Conservation (phyloP, 2,329 filamentous ascomycete genomes). For the Microsporum canis region DNA sequence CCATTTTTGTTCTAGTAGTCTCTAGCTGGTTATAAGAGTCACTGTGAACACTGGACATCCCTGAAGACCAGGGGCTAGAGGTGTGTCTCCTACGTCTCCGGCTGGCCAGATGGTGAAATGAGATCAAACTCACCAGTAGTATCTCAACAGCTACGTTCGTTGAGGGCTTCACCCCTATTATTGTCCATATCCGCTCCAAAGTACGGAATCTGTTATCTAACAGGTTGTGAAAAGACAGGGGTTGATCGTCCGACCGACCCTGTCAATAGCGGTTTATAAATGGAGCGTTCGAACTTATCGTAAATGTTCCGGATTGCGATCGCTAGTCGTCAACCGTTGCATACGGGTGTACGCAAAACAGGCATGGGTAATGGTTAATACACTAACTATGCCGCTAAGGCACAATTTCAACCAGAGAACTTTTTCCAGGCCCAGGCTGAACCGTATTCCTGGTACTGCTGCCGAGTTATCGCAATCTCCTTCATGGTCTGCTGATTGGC, state of each 20-base stretch:
- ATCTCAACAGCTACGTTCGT: background rate
- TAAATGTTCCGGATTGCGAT: background rate
- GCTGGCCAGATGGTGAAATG: too few relatives aligned
- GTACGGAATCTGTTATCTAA: background rate
- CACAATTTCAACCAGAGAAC: constrained; percentile 39
- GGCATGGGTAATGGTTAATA: background rate
- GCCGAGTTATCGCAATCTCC: constrained; percentile 63
- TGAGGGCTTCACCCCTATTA: background rate
- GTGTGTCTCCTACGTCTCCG: too few relatives aligned
- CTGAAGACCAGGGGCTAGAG: too few relatives aligned
- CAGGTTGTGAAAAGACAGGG: background rate
- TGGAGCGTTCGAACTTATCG: background rate
- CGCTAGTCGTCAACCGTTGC: background rate
- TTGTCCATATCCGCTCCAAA: background rate
- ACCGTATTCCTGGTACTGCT: constrained; percentile 84
- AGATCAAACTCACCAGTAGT: too few relatives aligned
- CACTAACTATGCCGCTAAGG: background rate
- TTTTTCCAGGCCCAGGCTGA: constrained; percentile 60
- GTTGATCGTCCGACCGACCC: background rate
- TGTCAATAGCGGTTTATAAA: background rate
- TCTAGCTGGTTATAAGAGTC: too few relatives aligned
- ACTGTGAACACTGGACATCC: too few relatives aligned
- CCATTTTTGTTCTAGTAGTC: too few relatives aligned
- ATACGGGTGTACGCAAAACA: background rate
- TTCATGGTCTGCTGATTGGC: constrained; percentile 53